Base-by-base conservation (phyloP, 352 stramenopile species). In the Globisporangium sylvaticum region DNA sequence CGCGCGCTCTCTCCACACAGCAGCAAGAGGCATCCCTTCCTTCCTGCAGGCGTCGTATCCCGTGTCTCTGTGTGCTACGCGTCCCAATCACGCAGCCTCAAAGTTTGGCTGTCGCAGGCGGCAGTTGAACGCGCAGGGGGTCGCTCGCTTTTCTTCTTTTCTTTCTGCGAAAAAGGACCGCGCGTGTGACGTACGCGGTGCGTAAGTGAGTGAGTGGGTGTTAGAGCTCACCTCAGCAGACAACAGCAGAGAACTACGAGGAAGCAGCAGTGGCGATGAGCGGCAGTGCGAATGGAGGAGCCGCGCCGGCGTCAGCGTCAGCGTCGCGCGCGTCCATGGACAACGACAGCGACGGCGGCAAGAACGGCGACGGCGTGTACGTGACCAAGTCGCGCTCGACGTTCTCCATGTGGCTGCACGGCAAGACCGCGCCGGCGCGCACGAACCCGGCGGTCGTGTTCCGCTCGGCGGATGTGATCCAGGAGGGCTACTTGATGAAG, bases 341-440 rank as follows among this genome's bases (percentile, higher is more conserved):
- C 27, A 18, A n/a, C 53, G 68, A 77, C 58, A 53, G 52, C 31
- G 73, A 64, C 22, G 58, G 46, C 15, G 44, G 44, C 22, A 62
- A 62, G 34, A 70, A 44, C 12, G 75, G 77, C 25, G 83, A 95
- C 39, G 83, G 83, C 73, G 84, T 95, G 64, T 95, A 95, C 72
- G 83, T 95, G 67, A 95, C 85, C 50, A 91, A 91, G 79, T 92
- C 79, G 55, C 83, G 87, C 18, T 93, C 84, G n/a, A 78, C 84
- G 44, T 93, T 95, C 66, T 89, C 84, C 68, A 88, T 92, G 80
- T 93, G 84, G 85, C 71, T 95, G 42, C 87, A 93, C 59, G 87
- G 87, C 65, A 95, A 95, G 67, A 78, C 81, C 1, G 76, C 76
- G 32, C 82, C 87, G 0, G 72, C 67, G 50, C 78, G 80, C 25